Percentiles rank a stretch among this genome's conserved stretches.
phyloP scores from a whole-genome alignment of 176 grass and related monocot species.

The Avena atlantica region DNA sequence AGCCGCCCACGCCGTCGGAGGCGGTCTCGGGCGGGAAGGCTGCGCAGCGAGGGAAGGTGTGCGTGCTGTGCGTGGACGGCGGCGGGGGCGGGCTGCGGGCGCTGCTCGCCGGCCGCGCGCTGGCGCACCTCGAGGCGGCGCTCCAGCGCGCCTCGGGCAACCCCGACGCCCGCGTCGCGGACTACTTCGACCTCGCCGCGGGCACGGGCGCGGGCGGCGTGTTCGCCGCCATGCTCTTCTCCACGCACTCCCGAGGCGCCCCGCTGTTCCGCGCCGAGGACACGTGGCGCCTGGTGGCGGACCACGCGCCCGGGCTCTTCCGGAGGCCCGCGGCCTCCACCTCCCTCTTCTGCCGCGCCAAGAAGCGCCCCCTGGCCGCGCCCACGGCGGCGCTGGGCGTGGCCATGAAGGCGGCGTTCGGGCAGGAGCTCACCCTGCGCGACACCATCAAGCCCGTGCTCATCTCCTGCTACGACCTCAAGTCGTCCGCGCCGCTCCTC shows the following conservation, averaged over 20 bases:
- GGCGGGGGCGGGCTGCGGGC: conserved; percentile 73
- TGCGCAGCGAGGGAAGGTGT: conserved; percentile 79
- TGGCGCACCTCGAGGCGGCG: conserved; percentile 82
- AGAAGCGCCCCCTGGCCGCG: conserved; percentile 54
- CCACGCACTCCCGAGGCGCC: conserved; percentile 63
- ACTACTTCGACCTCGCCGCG: conserved; percentile 93
- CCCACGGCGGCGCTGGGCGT: conserved; percentile 65
- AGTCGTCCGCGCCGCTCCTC: conserved; percentile 72
- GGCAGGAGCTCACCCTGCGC: conserved; percentile 76
- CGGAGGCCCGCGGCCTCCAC: conserved; percentile 32
- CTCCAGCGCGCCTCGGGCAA: conserved; percentile 71
- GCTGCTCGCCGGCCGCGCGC: conserved; percentile 74
- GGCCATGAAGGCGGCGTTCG: conserved; percentile 78
- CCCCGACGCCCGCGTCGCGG: conserved; percentile 72
- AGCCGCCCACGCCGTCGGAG: not conserved
- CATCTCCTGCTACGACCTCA: conserved; percentile 92
- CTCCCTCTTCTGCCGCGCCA: conserved; percentile 49
- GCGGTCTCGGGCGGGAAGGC: conserved; percentile 1
- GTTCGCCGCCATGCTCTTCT: conserved; percentile 92
- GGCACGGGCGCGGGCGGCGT: conserved; percentile 86
- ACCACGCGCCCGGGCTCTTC: conserved; percentile 70
- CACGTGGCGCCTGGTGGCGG: conserved; percentile 83
- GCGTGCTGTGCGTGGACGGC: conserved; percentile 89
- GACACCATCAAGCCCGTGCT: conserved; percentile 94
- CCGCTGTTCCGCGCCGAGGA: conserved; percentile 86